A percentile compares a stretch with the other conserved stretches of the same genome.
Evolutionary conservation across 345 rosid species (phyloP).

Genomic region (Linum tenue): DNA sequence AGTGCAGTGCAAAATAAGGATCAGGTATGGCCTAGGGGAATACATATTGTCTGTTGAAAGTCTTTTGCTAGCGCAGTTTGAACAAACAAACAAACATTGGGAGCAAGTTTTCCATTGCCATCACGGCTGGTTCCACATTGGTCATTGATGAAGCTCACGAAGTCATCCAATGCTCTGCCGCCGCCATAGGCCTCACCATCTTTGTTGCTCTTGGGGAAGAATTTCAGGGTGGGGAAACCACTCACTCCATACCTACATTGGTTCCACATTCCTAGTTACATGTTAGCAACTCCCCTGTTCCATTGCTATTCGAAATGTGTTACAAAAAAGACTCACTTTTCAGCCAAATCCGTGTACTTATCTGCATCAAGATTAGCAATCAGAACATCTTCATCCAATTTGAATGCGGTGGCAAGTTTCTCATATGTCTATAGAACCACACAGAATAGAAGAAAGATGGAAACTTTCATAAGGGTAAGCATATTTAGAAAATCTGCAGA

Average conservation of each 20-base stretch:
- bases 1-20: not conserved
- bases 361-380: constrained; percentile 94
- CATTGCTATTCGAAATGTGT: no score
- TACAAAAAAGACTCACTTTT: constrained; percentile 44
- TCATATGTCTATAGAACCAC: constrained; percentile 51
- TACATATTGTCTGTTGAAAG: no score
- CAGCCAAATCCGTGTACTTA: constrained; percentile 61
- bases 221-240: constrained; percentile 85
- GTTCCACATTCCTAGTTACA: not conserved
- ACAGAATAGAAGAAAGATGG: not conserved
- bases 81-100: constrained; percentile 35
- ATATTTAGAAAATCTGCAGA: not conserved
- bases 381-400: constrained; percentile 66
- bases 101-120: constrained; percentile 74
- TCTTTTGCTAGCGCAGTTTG: no score
- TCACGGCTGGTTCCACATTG: constrained; percentile 78
- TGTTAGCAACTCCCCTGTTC: not conserved
- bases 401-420: constrained; percentile 79
- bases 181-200: constrained; percentile 90
- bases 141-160: constrained; percentile 77
- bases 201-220: constrained; percentile 86
- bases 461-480: not conserved
- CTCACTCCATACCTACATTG: constrained; percentile 69
- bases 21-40: not conserved
- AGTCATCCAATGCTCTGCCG: constrained; percentile 81